phyloP scores from a whole-genome alignment of 1,139 yeast species.

The Geotrichum histeridarum region DNA sequence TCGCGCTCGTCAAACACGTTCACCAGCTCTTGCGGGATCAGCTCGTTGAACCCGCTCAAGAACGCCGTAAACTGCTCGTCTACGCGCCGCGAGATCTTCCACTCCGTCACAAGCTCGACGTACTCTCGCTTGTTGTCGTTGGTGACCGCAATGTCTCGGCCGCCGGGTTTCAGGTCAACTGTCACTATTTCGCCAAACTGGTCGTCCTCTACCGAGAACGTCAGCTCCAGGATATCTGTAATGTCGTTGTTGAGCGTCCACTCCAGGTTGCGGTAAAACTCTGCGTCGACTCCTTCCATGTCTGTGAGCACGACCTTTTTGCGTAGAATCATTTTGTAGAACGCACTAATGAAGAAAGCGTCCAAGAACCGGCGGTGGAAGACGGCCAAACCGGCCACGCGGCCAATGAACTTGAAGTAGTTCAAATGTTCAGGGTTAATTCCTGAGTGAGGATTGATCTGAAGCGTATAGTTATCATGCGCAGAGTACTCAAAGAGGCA shows the following conservation, averaged over 20 bases:
- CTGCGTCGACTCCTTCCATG: conserved; percentile 99
- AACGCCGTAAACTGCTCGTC: conserved; percentile 96
- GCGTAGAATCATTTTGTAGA: conserved; percentile 95
- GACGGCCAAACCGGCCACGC: conserved; percentile 96
- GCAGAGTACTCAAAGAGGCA: conserved; percentile 96
- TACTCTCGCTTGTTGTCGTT: conserved; percentile 94
- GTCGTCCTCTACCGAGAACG: conserved; percentile 94
- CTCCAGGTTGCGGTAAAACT: conserved; percentile 86
- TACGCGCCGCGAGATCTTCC: conserved; percentile 91
- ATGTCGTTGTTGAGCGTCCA: conserved; percentile 96
- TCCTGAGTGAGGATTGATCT: conserved; percentile 96
- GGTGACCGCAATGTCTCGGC: conserved; percentile 82
- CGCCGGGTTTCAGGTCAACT: conserved; percentile 85
- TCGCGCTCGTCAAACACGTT: conserved; percentile 97
- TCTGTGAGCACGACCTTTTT: conserved; percentile 94
- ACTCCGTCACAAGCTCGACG: conserved; percentile 90
- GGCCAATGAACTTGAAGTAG: conserved; percentile 95
- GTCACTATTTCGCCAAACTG: conserved; percentile 91
- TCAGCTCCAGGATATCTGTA: conserved; percentile 75
- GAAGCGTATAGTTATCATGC: conserved; percentile 95
- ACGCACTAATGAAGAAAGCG: conserved; percentile 96
- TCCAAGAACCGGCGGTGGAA: conserved; percentile 97
- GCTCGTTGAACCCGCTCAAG: conserved; percentile 96
- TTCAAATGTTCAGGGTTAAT: conserved; percentile 97
- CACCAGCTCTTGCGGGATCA: conserved; percentile 93